phyloP scores from a whole-genome alignment of 352 stramenopile genomes.

The Phytophthora quininea region DNA sequence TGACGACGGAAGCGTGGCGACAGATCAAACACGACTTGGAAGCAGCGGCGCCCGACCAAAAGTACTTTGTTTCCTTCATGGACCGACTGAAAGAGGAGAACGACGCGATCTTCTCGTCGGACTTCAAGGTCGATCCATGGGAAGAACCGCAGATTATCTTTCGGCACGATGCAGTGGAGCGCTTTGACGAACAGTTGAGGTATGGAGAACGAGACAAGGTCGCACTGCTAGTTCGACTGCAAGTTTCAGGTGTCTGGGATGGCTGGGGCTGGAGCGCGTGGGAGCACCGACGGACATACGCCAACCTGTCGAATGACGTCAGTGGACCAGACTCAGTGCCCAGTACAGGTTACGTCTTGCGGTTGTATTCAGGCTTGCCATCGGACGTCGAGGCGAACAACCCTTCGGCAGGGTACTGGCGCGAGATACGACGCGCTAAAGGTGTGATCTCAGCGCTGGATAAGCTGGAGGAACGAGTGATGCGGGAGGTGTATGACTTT shows the following conservation, averaged over 20 bases:
- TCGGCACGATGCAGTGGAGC: conserved; percentile 47
- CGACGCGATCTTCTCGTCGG: conserved; percentile 41
- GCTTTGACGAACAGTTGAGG: conserved; percentile 58
- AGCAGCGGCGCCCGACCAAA: conserved; percentile 25
- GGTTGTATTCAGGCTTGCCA: conserved; percentile 49
- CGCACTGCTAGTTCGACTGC: conserved; percentile 47
- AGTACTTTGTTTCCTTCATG: conserved; percentile 66
- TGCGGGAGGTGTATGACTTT: conserved; percentile 42
- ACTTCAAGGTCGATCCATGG: conserved; percentile 45
- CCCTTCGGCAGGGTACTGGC: conserved; percentile 33
- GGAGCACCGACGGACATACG: conserved; percentile 44
- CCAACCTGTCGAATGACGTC: conserved; percentile 48
- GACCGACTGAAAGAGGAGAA: conserved; percentile 53
- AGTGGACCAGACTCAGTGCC: conserved; percentile 25
- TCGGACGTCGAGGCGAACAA: conserved; percentile 34
- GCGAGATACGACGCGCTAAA: conserved; percentile 58
- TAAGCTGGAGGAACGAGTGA: conserved; percentile 46
- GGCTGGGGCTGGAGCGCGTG: conserved; percentile 55
- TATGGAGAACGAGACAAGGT: conserved; percentile 62
- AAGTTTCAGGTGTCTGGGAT: conserved; percentile 49
- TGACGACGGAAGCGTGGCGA: conserved; percentile 46
- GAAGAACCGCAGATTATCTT: conserved; percentile 69
- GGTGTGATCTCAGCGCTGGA: conserved; percentile 46
- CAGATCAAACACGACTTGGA: conserved; percentile 44
- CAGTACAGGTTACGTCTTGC: conserved; percentile 51